These are phyloP conservation scores for Talaromyces sp. DNA, from an alignment of 2,329 filamentous ascomycete species.

Conservation along the genomic window DNA sequence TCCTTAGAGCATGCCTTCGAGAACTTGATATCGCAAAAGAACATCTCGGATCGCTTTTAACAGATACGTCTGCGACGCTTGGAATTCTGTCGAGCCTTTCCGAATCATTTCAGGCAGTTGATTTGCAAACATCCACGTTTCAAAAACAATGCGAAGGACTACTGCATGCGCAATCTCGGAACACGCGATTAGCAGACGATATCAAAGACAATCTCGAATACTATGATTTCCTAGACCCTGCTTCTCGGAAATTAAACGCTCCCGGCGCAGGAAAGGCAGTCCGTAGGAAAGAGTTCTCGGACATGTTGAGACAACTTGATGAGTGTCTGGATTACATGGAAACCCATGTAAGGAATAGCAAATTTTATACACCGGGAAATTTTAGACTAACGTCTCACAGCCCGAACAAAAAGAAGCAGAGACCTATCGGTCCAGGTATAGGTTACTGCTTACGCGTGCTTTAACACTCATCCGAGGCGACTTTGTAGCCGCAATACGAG, in stretches of 20 bases:
- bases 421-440: conserved; percentile 81
- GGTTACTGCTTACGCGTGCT: conserved; percentile 67
- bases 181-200: conserved; percentile 74
- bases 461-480: conserved; percentile 63
- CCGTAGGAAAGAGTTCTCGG: conserved; percentile 75
- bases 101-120: conserved; percentile 80
- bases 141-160: conserved; percentile 87
- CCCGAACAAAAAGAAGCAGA: conserved; percentile 81
- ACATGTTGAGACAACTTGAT: conserved; percentile 83
- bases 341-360: conserved; percentile 59
- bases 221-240: conserved; percentile 88
- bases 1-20: conserved; percentile 64
- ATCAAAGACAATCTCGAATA: conserved; percentile 89
- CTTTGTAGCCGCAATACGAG: conserved; percentile 59
- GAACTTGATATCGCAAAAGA: conserved; percentile 75
- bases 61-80: conserved; percentile 71
- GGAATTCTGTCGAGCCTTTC: conserved; percentile 72
- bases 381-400: conserved; percentile 37
- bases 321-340: conserved; percentile 92
- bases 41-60: conserved; percentile 73
- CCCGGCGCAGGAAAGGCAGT: conserved; percentile 84
- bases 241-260: conserved; percentile 83
- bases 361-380: neutral
- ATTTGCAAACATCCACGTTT: conserved; percentile 87
- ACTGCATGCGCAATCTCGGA: conserved; percentile 71